Conservation (phyloP, 345 rosid genomes). For the Eucalyptus erythrocorys region DNA sequence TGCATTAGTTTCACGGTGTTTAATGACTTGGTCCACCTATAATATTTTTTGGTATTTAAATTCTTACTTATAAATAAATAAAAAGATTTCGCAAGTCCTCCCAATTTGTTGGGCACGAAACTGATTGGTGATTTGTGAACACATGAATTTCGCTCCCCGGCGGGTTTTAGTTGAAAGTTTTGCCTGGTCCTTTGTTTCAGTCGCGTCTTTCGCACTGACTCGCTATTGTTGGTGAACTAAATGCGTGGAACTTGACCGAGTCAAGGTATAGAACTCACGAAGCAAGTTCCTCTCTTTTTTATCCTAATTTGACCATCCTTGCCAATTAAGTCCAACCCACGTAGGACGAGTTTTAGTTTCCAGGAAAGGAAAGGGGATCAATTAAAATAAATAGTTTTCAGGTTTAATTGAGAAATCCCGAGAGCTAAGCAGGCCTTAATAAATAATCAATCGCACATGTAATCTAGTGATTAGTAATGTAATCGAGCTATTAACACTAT, state of each 20-base stretch:
- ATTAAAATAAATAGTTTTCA: not conserved
- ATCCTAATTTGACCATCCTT: not conserved
- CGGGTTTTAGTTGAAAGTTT: not conserved
- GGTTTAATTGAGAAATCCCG: not conserved
- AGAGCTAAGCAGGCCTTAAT: not conserved
- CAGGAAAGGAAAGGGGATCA: not conserved
- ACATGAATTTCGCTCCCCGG: not conserved
- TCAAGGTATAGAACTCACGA: not conserved
- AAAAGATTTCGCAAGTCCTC: not conserved
- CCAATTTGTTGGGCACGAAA: not conserved
- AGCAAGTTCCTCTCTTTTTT: not conserved
- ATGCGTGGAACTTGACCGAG: not conserved
- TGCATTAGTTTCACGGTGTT: no score
- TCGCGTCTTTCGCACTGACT: no score
- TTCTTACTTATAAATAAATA: not conserved
- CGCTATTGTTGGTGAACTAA: not conserved
- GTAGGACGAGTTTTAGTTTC: not conserved
- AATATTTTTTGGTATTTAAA: not conserved
- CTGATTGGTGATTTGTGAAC: not conserved
- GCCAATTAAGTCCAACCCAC: not conserved
- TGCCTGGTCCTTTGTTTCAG: not conserved
- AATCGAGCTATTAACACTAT: no score
- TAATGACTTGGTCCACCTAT: no score
- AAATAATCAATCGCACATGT: not conserved
- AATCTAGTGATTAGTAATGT: not conserved